These are phyloP conservation scores for Penicillium sclerotigenum DNA, from an alignment of 2,329 filamentous ascomycete species.

Conservation along the genomic window DNA sequence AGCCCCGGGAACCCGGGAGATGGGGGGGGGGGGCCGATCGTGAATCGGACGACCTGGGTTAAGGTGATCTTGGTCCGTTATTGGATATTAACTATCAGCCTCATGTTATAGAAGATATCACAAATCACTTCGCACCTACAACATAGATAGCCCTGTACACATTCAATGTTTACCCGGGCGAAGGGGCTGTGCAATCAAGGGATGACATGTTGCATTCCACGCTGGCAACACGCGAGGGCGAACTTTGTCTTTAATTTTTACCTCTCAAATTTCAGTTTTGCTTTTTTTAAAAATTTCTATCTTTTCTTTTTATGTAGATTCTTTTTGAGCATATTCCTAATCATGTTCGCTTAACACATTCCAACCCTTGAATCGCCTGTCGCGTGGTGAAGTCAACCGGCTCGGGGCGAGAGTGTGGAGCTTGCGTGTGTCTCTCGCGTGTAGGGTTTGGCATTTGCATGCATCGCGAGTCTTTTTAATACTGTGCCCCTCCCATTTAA, in stretches of 20 bases:
- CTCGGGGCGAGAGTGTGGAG: slow-evolving; percentile 7
- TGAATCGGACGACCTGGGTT: neutral
- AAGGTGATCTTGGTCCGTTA: neutral
- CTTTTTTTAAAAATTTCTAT: neutral
- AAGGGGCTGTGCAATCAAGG: slow-evolving; percentile 26
- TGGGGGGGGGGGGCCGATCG: neutral
- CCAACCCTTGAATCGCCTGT: slow-evolving; percentile 12
- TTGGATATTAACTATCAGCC: neutral
- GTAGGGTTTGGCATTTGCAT: slow-evolving; percentile 11
- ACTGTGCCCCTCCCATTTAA: slow-evolving; percentile 4
- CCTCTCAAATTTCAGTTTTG: neutral
- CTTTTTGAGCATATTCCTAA: neutral
- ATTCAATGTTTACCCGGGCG: neutral
- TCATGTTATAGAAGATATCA: neutral
- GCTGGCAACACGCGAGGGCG: slow-evolving; percentile 12
- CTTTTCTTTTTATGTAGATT: neutral
- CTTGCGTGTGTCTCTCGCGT: slow-evolving; percentile 10
- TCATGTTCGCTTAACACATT: slow-evolving; percentile 6
- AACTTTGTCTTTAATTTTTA: slow-evolving; percentile 3
- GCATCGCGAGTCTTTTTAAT: slow-evolving; percentile 1
- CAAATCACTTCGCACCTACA: too few species aligned
- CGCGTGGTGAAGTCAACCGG: slow-evolving; percentile 12
- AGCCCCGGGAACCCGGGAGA: neutral
- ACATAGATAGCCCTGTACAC: too few species aligned
- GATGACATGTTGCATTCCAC: slow-evolving; percentile 27